A percentile compares a stretch with the other conserved stretches of the same genome.
Conservation (phyloP, 1,139 yeast species). For the Chernovozyma sophiae-reginae region DNA sequence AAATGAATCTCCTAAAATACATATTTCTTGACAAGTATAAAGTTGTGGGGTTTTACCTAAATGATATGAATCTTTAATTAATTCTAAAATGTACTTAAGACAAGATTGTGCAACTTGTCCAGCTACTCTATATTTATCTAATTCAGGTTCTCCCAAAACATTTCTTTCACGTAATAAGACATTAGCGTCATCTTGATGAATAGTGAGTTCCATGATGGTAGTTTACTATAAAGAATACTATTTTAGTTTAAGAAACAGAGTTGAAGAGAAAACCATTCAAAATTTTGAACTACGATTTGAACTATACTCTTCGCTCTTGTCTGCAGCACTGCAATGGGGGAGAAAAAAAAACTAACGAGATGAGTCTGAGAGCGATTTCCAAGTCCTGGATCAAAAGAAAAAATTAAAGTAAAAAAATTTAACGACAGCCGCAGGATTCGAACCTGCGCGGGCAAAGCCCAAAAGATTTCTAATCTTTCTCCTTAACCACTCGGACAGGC, state of each 20-base stretch:
- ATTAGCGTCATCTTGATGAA: conserved; percentile 69
- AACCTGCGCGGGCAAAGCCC: conserved; percentile 37
- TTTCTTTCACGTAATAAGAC: conserved; percentile 72
- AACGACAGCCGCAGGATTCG: conserved; percentile 35
- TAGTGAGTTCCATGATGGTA: conserved; percentile 60
- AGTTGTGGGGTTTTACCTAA: conserved; percentile 40
- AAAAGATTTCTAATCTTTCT: conserved; percentile 34
- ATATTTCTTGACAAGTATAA: conserved; percentile 67
- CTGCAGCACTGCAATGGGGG: no score
- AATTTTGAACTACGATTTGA: not conserved
- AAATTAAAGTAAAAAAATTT: no score
- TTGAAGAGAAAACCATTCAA: not conserved
- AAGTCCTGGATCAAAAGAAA: not conserved
- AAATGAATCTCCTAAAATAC: conserved; percentile 77
- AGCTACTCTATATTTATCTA: conserved; percentile 83
- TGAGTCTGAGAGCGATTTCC: not conserved
- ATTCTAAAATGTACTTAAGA: conserved; percentile 57
- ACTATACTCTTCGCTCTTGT: not conserved
- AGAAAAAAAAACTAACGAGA: not conserved
- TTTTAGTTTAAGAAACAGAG: not conserved
- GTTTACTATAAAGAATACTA: no score
- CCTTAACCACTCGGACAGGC: conserved; percentile 34
- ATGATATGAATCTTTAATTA: conserved; percentile 72
- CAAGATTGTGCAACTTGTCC: conserved; percentile 93
- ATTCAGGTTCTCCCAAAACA: conserved; percentile 53